Base-by-base conservation (phyloP, 371 early-diverging fungal species). In the Modicella reniformis region DNA sequence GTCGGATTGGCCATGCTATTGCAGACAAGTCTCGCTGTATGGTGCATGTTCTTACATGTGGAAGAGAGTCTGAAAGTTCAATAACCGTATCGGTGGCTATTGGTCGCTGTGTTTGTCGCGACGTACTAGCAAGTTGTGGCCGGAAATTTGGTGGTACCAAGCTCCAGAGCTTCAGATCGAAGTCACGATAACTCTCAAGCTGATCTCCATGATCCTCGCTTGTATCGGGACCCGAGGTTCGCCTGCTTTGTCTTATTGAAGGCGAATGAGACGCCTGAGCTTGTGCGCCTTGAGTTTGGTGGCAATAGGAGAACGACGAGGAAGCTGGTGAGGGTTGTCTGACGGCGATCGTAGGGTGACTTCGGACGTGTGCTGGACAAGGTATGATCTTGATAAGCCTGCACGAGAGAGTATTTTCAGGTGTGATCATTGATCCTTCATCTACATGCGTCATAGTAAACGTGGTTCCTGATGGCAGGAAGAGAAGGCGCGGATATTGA, bases 281-380 rank as follows among this genome's bases (percentile, higher is more conserved):
- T 23, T 55, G 52, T 9, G 10, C 26, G 19, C 9, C 19, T 21
- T 52, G 58, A 55, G 30, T 55, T 62, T 72, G 72, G 67, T 66
- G 72, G 72, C 67, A 67, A 9, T 21, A 60, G 19, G 49, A 29
- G 50, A 61, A 33, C 49, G 72, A 51, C 13, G 64, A 55, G 9
- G 64, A 57, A n/a, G 59, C 25, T 15, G 37, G 37, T 3, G 52
- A 40, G 33, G 50, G 26, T 10, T 61, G 72, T 9, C 66, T 55
- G 58, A 72, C 9, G 23, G 62, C 25, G 32, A 72, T 33, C 51
- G 66, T 58, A 4, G 72, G 66, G 28, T 72, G 72, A 3, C 72
- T 67, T 8, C 28, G 34, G 4, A 29, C 50, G 52, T 72, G 72
- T 1, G 62, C 41, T 10, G 72, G 72, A 44, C 72, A 72, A 1